Conservation (phyloP, 2,329 filamentous ascomycete species). For the Pseudocercospora vitis region DNA sequence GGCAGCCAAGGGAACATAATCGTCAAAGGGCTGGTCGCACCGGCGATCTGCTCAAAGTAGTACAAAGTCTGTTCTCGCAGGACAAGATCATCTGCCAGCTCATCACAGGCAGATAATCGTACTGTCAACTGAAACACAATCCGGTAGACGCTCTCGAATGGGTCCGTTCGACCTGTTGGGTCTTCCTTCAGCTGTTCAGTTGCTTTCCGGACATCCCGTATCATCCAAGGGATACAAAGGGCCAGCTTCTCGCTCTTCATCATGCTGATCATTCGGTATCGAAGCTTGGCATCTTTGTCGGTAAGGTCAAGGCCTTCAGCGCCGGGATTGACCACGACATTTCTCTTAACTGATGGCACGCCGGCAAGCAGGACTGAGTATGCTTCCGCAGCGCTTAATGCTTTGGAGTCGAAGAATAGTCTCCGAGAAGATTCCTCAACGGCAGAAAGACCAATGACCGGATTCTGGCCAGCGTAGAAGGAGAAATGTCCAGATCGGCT, state of each 20-base stretch:
- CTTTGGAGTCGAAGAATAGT: conserved; percentile 48
- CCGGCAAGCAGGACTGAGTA: conserved; percentile 36
- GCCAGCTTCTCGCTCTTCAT: conserved; percentile 31
- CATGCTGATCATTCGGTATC: conserved; percentile 26
- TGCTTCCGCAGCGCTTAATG: conserved; percentile 47
- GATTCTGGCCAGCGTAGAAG: conserved; percentile 50
- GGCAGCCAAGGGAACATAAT: conserved; percentile 58
- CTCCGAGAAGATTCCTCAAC: conserved; percentile 41
- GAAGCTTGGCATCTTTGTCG: conserved; percentile 29
- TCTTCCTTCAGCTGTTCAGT: conserved; percentile 41
- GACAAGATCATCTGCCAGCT: conserved; percentile 51
- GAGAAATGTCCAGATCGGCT: conserved; percentile 48
- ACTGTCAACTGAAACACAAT: conserved; percentile 58
- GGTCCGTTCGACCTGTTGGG: conserved; percentile 47
- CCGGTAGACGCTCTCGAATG: conserved; percentile 55
- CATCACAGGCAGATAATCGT: conserved; percentile 54
- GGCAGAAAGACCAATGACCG: conserved; percentile 49
- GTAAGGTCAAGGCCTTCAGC: conserved; percentile 15
- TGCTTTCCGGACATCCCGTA: conserved; percentile 43
- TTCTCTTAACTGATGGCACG: conserved; percentile 37
- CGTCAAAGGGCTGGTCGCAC: conserved; percentile 43
- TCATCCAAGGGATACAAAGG: conserved; percentile 43
- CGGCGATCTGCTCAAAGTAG: conserved; percentile 52
- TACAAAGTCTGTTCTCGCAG: conserved; percentile 46
- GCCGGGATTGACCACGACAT: conserved; percentile 16